Percentiles rank a stretch among this genome's conserved stretches.
Conservation (phyloP, 2,329 filamentous ascomycete genomes). For the Camptophora hylomeconis region DNA sequence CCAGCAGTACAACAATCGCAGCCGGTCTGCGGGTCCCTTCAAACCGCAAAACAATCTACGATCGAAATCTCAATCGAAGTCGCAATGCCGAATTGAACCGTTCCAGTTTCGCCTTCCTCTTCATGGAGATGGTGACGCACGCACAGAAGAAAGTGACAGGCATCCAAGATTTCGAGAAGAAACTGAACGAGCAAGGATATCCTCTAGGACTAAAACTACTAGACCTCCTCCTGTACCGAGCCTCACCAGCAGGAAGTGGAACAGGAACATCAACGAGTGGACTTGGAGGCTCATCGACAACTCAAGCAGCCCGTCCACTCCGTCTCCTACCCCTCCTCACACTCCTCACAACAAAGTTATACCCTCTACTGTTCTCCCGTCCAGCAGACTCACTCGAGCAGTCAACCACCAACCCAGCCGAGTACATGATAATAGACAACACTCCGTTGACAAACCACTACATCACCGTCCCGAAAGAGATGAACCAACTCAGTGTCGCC, state of each 20-base stretch:
- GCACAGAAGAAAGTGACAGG: slow-evolving; percentile 82
- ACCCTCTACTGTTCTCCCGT: slow-evolving; percentile 82
- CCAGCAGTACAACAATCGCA: slow-evolving; percentile 21
- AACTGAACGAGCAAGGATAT: slow-evolving; percentile 83
- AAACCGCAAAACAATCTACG: slow-evolving; percentile 95
- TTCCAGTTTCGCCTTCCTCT: slow-evolving; percentile 88
- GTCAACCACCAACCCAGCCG: slow-evolving; percentile 70
- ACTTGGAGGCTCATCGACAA: slow-evolving; percentile 31
- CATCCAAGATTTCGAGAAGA: slow-evolving; percentile 84
- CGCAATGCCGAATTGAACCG: slow-evolving; percentile 82
- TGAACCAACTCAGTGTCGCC: slow-evolving; percentile 92
- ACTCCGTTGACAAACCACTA: slow-evolving; percentile 92
- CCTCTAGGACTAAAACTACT: slow-evolving; percentile 87
- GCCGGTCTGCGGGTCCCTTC: slow-evolving; percentile 70
- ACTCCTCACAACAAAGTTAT: slow-evolving; percentile 85
- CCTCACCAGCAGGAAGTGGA: slow-evolving; percentile 64
- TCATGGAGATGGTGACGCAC: slow-evolving; percentile 92
- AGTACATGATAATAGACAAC: slow-evolving; percentile 99
- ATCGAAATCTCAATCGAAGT: slow-evolving; percentile 81
- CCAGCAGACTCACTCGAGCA: slow-evolving; percentile 89
- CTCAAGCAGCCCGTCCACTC: slow-evolving; percentile 61
- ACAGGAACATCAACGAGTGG: slow-evolving; percentile 50
- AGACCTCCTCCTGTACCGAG: slow-evolving; percentile 84
- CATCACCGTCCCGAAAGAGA: slow-evolving; percentile 84
- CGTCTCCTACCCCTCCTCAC: slow-evolving; percentile 84